Evolutionary conservation across 345 rosid genomes (phyloP), one percentile per base, ranked within the genome.

Genomic region (Noccaea caerulescens): DNA sequence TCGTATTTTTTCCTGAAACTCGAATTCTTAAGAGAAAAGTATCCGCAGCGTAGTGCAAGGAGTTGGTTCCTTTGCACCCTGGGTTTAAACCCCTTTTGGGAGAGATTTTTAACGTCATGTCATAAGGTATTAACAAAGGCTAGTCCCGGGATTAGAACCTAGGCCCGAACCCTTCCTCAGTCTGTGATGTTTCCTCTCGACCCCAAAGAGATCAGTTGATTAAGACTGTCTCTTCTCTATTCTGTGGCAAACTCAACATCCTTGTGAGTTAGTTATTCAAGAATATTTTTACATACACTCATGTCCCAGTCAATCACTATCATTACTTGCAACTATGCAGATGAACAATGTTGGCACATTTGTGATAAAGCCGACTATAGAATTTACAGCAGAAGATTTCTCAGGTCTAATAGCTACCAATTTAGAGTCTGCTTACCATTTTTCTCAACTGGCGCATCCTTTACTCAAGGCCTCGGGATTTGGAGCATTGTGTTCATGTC

Each of bases 281-380:
- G 3, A 33, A 32, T 27, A 27, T 9, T 51, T 39, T 1, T 56
- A 49, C 49, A 65, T 20, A 23, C 27, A 23, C 27, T 23, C 27
- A 23, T 23, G 27, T 23, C 1, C 27, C 2, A 23, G 27, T 23
- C 27, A 2, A 23, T 23, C 27, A 23, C 27, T n/a, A 12, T 50
- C 37, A 38, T 10, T 14, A 5, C 32, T 54, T 68, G 14, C n/a
- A 13, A 0, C 2, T 20, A 1, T 76, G 43, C 23, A 84, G 94
- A 56, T 89, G 18, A 85, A 87, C 73, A 87, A 87, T 57, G 87
- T 80, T 6, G 90, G 86, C 6, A 82, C 76, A 1, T 72, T 18
- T 52, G 10, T 79, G 2, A 2, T 38, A 20, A 87, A 87, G 62
- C 68, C 75, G 5, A 76, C 85, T 0, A 10, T 42, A 4, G 85